A percentile compares a stretch with the other conserved stretches of the same genome.
Conservation (phyloP, 176 grass and related monocot genomes). For the Dendrocalamus sinicus region DNA sequence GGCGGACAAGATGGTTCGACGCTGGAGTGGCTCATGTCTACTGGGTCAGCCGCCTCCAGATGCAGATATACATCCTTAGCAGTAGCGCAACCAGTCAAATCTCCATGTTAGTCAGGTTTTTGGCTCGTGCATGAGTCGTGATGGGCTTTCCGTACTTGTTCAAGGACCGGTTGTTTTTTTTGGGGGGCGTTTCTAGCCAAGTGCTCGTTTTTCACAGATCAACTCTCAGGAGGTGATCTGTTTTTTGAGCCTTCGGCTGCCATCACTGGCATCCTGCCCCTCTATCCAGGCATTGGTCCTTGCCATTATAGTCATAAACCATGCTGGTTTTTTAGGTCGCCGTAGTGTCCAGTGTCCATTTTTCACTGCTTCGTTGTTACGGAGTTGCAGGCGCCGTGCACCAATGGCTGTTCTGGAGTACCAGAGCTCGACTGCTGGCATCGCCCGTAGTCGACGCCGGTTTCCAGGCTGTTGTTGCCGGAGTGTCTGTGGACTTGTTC, state of each 20-base stretch:
- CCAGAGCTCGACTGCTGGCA: slow-evolving; percentile 11
- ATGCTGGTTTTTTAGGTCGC: slow-evolving; percentile 65
- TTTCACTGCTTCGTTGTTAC: slow-evolving; percentile 46
- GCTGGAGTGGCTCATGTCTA: slow-evolving; percentile 31
- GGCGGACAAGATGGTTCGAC: slow-evolving; percentile 36
- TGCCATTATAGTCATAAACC: slow-evolving; percentile 52
- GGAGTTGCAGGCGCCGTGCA: slow-evolving; percentile 34
- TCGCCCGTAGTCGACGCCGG: neutral
- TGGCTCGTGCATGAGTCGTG: slow-evolving; percentile 53
- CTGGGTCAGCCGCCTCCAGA: slow-evolving; percentile 44
- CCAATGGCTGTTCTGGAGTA: slow-evolving; percentile 37
- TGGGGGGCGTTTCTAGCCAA: slow-evolving; percentile 55
- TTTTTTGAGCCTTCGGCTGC: slow-evolving; percentile 74
- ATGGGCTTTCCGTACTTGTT: slow-evolving; percentile 68
- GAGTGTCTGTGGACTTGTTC: slow-evolving; percentile 40
- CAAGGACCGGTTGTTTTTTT: slow-evolving; percentile 61
- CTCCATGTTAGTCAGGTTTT: slow-evolving; percentile 54
- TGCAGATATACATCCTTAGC: slow-evolving; percentile 47
- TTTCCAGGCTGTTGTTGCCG: slow-evolving; percentile 24
- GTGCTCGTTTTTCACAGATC: slow-evolving; percentile 69
- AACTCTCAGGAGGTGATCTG: slow-evolving; percentile 48
- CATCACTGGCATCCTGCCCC: slow-evolving; percentile 52
- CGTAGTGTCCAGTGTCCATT: slow-evolving; percentile 44
- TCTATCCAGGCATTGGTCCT: slow-evolving; percentile 58
- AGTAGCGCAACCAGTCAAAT: slow-evolving; percentile 43